Base-by-base conservation (phyloP, 176 grass and related monocot genomes). In the Bromus sterilis region DNA sequence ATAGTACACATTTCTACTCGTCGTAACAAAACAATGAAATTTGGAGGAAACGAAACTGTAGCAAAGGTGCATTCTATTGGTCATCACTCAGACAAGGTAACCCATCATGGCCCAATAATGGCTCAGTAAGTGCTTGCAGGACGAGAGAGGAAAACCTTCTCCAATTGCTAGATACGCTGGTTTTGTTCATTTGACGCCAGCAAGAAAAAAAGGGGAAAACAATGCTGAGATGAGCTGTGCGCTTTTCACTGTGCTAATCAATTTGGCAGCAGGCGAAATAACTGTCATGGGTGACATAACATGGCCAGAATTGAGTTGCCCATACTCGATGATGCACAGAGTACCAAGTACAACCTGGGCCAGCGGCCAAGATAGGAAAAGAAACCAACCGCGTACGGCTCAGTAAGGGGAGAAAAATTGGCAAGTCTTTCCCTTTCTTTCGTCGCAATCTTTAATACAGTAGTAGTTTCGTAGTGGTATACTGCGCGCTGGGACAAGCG, bases 101-200 rank as follows among this genome's bases (percentile, higher is more conserved):
- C n/a, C 61, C 56, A 82, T 76, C 16, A 87, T 76, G 71, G 61
- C 11, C 44, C 58, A 62, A 82, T 31, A 87, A 61, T 61, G 61
- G 30, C 36, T 31, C 39, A 32, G 51, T 56, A 43, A 41, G 36
- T 79, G 58, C 29, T 64, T 9, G 13, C 11, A 48, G 29, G 65
- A 32, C 35, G 11, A 67, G 65, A 82, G 59, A 61, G 48, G 62
- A 82, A 83, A 55, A 18, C 61, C 13, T 66, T 71, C 25, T 61
- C 62, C 35, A 44, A 56, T 15, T 41, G 53, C 7, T 69, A 14
- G 49, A 71, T 70, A 33, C 25, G 28, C 15, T 15, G 51, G 60
- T 70, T 25, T 12, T 40, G 46, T 48, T 46, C 4, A n/a, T 64
- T 34, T 33, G 26, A 44, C 43, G 69, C 56, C 69, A 35, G 56